Base-by-base conservation (phyloP, 1,284 basidiomycete species). In the Stereum hirsutum region DNA sequence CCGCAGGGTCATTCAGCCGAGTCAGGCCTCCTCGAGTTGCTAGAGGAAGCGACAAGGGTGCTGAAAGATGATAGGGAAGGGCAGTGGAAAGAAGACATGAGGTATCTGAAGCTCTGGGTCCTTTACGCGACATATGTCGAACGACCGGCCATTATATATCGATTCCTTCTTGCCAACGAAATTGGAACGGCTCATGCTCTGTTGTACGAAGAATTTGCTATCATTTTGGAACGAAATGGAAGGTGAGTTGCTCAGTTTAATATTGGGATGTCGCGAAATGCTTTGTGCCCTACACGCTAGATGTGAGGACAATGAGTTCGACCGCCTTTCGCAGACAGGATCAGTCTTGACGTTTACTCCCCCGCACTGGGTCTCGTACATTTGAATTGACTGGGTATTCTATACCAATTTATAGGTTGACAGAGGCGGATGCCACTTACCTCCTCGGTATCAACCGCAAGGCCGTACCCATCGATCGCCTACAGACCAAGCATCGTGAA, bases 61-160 rank as follows among this genome's bases (percentile, higher is more conserved):
- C 76, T 93, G 56, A 74, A 82, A 47, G 74, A 78, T 50, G 70
- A 86, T 48, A 67, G 75, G 38, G 68, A 70, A 28, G 89, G 88
- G 43, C 69, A 67, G 46, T 78, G 74, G 72, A 63, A 59, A 46
- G 72, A 73, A 49, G 92, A 97, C 56, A 58, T 87, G 42, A 78
- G 89, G 33, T 96, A 97, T 60, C 73, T 99, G 44, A 89, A 91
- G 57, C 69, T 98, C 19, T 99, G 95, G 95, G 72, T 90, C 25
- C 74, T 92, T 42, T 97, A 97, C 60, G 83, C 88, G 15, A 80
- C 78, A 55, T 86, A 84, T 51, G 84, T 91, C 33, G 81, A 81
- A 63, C 77, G 70, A 56, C 77, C 78, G 44, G 73, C 71, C 10
- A 74, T 89, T 54, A 81, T 94, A 51, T 94, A 85, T 69, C 72